These are phyloP conservation scores for Eimeria tenella DNA, from an alignment of 169 alveolate genomes.

Conservation along the genomic window DNA sequence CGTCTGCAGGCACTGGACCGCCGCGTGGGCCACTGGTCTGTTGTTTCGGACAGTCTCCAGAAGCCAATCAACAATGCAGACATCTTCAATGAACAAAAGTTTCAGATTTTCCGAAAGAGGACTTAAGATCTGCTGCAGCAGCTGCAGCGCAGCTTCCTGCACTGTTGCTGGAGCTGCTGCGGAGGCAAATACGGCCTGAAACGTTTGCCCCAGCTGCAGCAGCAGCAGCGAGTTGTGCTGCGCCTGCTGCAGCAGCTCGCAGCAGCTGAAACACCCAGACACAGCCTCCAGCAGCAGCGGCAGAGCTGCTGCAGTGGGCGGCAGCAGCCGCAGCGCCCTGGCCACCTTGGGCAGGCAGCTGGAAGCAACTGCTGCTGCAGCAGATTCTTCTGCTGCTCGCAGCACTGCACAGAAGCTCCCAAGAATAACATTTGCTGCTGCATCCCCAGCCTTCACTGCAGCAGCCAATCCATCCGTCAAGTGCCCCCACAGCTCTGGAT, in stretches of 20 bases:
- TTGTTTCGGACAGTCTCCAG: conserved; percentile 72
- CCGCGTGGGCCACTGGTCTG: neutral
- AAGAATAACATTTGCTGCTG: conserved; percentile 1
- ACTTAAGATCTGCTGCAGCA: conserved; percentile 21
- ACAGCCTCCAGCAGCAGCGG: neutral
- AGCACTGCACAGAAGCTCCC: neutral
- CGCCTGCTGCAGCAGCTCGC: neutral
- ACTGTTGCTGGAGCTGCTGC: neutral
- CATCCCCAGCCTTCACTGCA: neutral
- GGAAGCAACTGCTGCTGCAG: neutral
- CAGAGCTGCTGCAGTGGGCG: neutral
- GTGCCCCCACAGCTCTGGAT: conserved; percentile 22
- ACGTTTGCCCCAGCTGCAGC: conserved; percentile 65
- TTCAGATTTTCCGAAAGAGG: neutral
- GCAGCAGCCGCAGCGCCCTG: conserved; percentile 12
- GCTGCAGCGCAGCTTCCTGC: conserved; percentile 49
- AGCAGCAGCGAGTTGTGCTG: neutral
- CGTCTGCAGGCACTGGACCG: conserved; percentile 54
- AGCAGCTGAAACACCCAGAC: neutral
- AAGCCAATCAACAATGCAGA: conserved; percentile 79
- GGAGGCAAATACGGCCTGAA: conserved; percentile 71
- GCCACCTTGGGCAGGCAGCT: conserved; percentile 3
- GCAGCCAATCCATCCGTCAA: neutral
- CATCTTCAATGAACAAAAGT: conserved; percentile 56
- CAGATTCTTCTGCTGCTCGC: neutral